Conservation (phyloP, 495 filamentous ascomycete species). For the Penicillium herquei region DNA sequence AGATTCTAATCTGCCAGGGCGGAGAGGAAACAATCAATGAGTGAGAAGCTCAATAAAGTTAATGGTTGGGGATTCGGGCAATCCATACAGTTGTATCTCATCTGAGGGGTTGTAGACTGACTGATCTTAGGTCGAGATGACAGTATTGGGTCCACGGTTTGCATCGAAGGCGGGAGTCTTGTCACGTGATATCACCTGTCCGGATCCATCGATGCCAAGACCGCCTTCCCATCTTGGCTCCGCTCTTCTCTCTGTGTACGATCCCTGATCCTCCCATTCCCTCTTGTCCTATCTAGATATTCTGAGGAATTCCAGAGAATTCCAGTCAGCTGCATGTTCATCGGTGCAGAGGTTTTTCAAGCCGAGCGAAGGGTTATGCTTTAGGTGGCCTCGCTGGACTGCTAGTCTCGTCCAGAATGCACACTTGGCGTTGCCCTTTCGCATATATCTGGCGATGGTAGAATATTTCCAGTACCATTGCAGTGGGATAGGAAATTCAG, state of each 20-base stretch:
- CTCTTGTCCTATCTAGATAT: background rate
- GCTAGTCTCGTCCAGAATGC: no score
- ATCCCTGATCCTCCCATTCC: background rate
- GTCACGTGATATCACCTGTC: conserved; percentile 30
- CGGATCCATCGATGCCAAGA: conserved; percentile 31
- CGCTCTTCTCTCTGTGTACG: background rate
- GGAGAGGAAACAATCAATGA: conserved; percentile 1
- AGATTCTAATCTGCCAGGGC: background rate
- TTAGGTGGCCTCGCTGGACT: no score
- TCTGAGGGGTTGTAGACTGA: conserved; percentile 9
- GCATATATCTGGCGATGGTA: no score
- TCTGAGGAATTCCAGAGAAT: no score
- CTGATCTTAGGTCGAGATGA: conserved; percentile 26
- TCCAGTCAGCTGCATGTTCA: no score
- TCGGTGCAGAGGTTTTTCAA: no score
- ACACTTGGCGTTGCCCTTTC: no score
- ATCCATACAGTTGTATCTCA: conserved; percentile 22
- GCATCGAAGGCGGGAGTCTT: conserved; percentile 44
- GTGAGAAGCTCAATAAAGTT: conserved; percentile 15
- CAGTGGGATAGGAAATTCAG: no score
- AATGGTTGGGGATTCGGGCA: conserved; percentile 8
- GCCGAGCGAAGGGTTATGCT: no score
- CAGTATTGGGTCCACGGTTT: conserved; percentile 35
- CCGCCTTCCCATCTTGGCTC: conserved; percentile 3
- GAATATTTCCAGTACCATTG: no score